These are phyloP conservation scores for Vanrija pseudolonga DNA, from an alignment of 1,284 basidiomycete species.

Conservation along the genomic window DNA sequence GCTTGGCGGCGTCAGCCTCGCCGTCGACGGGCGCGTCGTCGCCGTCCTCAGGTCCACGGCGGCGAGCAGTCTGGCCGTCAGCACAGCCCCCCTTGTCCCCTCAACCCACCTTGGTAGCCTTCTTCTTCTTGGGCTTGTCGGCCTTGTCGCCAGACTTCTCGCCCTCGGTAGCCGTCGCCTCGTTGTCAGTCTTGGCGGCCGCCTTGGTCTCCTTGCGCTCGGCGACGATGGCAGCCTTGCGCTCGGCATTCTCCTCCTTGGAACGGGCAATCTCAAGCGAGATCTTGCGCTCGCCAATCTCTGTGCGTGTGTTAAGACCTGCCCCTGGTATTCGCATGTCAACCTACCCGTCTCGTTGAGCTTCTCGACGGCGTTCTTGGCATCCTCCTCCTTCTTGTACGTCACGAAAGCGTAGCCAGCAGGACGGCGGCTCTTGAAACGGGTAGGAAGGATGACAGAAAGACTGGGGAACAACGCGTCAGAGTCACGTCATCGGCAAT, in stretches of 20 bases:
- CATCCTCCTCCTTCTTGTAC: conserved; percentile 72
- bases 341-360: conserved; percentile 60
- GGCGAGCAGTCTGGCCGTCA: conserved; percentile 24
- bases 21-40: conserved; percentile 29
- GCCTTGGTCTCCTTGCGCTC: conserved; percentile 29
- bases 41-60: conserved; percentile 43
- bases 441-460: conserved; percentile 36
- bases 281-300: conserved; percentile 80
- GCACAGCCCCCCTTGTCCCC: conserved; percentile 2
- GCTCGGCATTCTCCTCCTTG: conserved; percentile 71
- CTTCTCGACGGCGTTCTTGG: conserved; percentile 76
- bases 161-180: conserved; percentile 38
- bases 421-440: conserved; percentile 37
- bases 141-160: conserved; percentile 14
- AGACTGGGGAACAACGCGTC: conserved; percentile 17
- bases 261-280: conserved; percentile 88
- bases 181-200: conserved; percentile 45
- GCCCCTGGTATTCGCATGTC: neutral
- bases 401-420: conserved; percentile 89
- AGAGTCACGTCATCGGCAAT: neutral
- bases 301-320: conserved; percentile 18
- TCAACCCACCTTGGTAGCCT: conserved; percentile 27
- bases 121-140: conserved; percentile 37
- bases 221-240: conserved; percentile 28
- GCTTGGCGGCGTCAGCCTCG: conserved; percentile 19